phyloP scores from a whole-genome alignment of 208 protist species.

The Naegleria gruberi region DNA sequence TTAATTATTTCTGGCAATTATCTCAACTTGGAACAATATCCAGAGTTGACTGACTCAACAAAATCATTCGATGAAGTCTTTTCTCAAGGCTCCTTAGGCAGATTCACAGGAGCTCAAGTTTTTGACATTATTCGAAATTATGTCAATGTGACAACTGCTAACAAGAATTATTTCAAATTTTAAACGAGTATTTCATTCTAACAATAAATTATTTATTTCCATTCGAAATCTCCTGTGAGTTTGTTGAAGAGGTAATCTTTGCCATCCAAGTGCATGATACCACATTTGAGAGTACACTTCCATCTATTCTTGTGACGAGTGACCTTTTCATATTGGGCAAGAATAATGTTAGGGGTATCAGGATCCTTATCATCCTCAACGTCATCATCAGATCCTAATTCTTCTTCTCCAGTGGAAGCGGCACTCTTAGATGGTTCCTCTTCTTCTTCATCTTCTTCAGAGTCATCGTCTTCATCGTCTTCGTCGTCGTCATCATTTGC shows the following conservation, averaged over 20 bases:
- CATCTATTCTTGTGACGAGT: background rate
- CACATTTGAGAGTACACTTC: conserved; percentile 1
- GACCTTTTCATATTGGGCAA: conserved; percentile 18
- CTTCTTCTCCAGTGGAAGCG: background rate
- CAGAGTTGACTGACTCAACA: background rate
- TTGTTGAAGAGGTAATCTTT: conserved; percentile 12
- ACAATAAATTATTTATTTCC: background rate
- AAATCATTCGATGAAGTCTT: conserved; percentile 28
- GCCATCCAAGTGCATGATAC: background rate
- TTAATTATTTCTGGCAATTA: conserved; percentile 34
- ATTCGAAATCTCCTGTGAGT: conserved; percentile 15
- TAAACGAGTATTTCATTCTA: background rate
- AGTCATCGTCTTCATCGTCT: background rate
- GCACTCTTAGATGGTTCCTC: background rate
- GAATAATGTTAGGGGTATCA: background rate
- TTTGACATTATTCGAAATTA: conserved; percentile 42
- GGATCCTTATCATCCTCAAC: background rate
- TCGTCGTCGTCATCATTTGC: background rate
- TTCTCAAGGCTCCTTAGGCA: conserved; percentile 32
- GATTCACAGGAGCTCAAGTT: conserved; percentile 46
- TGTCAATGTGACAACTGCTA: background rate
- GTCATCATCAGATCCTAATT: conserved; percentile 9
- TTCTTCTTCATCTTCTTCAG: background rate
- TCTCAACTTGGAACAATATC: background rate
- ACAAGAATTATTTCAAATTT: background rate